Evolutionary conservation across 164 flowering plant species (phyloP), one percentile per base, ranked within the genome.

Genomic region (Kalanchoe fedtschenkoi): DNA sequence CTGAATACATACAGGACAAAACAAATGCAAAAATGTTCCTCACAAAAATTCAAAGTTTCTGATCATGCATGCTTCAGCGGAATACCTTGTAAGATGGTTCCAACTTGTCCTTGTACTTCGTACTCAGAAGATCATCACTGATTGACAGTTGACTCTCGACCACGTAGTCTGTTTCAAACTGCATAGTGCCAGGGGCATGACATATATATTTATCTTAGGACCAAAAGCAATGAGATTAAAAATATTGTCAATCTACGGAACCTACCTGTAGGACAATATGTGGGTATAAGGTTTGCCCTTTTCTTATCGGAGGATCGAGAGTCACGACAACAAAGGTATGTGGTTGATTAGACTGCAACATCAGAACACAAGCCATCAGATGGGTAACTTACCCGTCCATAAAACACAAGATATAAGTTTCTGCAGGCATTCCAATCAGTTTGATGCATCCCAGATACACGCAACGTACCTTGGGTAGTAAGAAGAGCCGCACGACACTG

Each of bases 281-380:
- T 9, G 99, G 99, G 69, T 95, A 95, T 72, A 95, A 71, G 33
- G 99, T 95, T 74, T 95, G 97, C 21, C 99, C 99, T 66, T 95
- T 95, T 34, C 99, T 85, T 41, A 95, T 95, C 4, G 99, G 99
- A 44, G 99, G 99, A 68, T 95, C 99, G 58, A 95, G 93, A 65
- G 93, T 80, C 42, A 91, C 80, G 62, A 95, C 76, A 43, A 95
- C 97, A 70, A 88, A 89, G 15, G 99, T 95, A 69, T 88, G 96
- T 7, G 97, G 96, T 70, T 91, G 99, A 74, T 95, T 95, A 53
- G 84, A 85, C 99, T 91, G 85, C 72, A 70, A 24, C 60, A 69
- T 61, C 63, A 78, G 11, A 72, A n/a, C 68, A 70, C 41, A 71
- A 62, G 1, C 26, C 46, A 33, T 33, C 46, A 65, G 63, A 64